A percentile compares a stretch with the other conserved stretches of the same genome.
phyloP scores from a whole-genome alignment of 495 filamentous ascomycete genomes.

The Rhizodiscina lignyota region DNA sequence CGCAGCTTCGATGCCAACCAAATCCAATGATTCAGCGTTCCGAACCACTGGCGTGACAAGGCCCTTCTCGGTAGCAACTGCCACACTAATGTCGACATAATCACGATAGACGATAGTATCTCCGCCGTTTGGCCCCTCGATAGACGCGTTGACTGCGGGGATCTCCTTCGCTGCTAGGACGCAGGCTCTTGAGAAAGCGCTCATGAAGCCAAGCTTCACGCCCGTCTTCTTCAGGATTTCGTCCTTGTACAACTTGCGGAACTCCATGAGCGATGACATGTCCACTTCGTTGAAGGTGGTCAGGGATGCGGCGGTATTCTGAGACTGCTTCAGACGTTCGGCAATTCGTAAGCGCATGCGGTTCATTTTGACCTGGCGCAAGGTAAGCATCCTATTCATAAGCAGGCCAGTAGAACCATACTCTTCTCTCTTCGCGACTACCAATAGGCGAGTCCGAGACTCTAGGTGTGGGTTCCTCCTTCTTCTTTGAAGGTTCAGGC shows the following conservation, averaged over 20 bases:
- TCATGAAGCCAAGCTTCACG: constrained; percentile 97
- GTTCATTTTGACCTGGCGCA: constrained; percentile 87
- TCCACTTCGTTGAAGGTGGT: constrained; percentile 99
- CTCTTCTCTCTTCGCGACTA: constrained; percentile 75
- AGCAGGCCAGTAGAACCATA: constrained; percentile 26
- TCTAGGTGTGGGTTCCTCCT: constrained; percentile 27
- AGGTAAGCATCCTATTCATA: constrained; percentile 1
- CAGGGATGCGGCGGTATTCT: constrained; percentile 93
- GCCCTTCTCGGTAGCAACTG: constrained; percentile 94
- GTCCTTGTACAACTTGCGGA: constrained; percentile 94
- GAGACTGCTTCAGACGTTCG: constrained; percentile 95
- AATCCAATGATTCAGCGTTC: constrained; percentile 74
- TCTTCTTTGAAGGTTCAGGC: constrained; percentile 18
- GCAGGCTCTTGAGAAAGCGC: constrained; percentile 83
- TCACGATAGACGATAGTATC: constrained; percentile 97
- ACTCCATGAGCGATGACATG: constrained; percentile 95
- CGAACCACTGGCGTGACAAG: constrained; percentile 92
- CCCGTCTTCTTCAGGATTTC: constrained; percentile 89
- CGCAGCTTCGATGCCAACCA: constrained; percentile 76
- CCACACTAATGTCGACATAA: constrained; percentile 95
- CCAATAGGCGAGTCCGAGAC: constrained; percentile 30
- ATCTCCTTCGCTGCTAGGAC: constrained; percentile 88
- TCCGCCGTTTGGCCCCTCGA: constrained; percentile 85
- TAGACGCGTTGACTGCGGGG: constrained; percentile 92
- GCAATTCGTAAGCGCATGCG: constrained; percentile 95